Conservation (phyloP, 495 filamentous ascomycete genomes). For the Aspergillus baeticus region DNA sequence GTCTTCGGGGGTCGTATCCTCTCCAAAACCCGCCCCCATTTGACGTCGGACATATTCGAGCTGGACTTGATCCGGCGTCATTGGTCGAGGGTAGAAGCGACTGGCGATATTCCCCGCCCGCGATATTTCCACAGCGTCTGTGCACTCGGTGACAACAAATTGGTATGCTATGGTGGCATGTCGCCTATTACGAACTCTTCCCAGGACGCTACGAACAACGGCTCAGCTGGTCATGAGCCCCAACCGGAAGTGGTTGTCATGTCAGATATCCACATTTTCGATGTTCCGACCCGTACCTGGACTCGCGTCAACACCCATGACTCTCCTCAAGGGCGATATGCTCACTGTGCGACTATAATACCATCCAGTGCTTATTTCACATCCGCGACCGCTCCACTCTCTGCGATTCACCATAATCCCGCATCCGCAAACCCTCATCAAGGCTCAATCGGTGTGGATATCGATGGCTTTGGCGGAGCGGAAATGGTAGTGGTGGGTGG, state of each 20-base stretch:
- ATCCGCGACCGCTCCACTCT: constrained; percentile 76
- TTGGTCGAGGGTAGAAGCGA: constrained; percentile 84
- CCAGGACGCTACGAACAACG: constrained; percentile 41
- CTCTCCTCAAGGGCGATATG: constrained; percentile 90
- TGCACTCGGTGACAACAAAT: constrained; percentile 86
- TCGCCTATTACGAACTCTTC: constrained; percentile 63
- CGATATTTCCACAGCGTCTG: constrained; percentile 98
- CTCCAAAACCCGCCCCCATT: constrained; percentile 74
- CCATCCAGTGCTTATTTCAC: constrained; percentile 84
- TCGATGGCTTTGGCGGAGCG: constrained; percentile 88
- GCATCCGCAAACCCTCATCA: constrained; percentile 76
- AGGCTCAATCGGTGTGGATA: constrained; percentile 77
- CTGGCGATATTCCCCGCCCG: constrained; percentile 82
- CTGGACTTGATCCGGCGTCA: constrained; percentile 87
- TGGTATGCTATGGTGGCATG: constrained; percentile 98
- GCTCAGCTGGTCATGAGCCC: constrained; percentile 59
- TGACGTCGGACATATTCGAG: constrained; percentile 90
- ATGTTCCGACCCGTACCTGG: constrained; percentile 84
- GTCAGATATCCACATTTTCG: constrained; percentile 97
- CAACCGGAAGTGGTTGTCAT: constrained; percentile 93
- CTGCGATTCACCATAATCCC: constrained; percentile 86
- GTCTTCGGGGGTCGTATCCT: constrained; percentile 91
- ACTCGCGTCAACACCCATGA: constrained; percentile 77
- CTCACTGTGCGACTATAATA: constrained; percentile 91
- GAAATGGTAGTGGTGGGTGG: constrained; percentile 98